phyloP scores from a whole-genome alignment of 305 asterid species.

The Rubia peregrina region DNA sequence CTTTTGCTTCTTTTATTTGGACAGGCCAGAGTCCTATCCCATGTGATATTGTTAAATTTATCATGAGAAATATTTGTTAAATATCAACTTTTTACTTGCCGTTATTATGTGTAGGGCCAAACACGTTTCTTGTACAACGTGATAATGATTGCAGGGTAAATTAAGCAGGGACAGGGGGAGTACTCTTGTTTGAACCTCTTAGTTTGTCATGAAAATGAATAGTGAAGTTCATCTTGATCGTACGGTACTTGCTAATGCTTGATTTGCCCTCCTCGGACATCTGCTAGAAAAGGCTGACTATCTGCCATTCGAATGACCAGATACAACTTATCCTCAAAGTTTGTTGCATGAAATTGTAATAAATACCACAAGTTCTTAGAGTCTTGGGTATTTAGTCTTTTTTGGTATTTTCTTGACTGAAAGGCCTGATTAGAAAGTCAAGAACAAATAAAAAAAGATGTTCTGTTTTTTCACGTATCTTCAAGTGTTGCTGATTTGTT shows the following conservation, averaged over 20 bases:
- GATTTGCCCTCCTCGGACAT: slow-evolving; percentile 11
- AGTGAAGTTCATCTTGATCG: not conserved
- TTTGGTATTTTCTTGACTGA: slow-evolving; percentile 20
- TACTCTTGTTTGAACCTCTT: too few species aligned
- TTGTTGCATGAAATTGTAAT: slow-evolving; percentile 18
- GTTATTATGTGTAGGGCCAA: too few species aligned
- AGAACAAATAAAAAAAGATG: not conserved
- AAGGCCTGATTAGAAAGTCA: slow-evolving; percentile 19
- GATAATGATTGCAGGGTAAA: too few species aligned
- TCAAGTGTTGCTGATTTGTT: not conserved
- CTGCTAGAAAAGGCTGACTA: slow-evolving; percentile 15
- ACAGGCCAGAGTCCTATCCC: too few species aligned
- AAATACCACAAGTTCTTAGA: slow-evolving; percentile 2
- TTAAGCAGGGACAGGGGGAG: too few species aligned
- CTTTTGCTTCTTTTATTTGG: slow-evolving; percentile 2
- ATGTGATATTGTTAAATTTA: too few species aligned
- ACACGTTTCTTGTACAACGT: too few species aligned
- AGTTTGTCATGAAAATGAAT: not conserved
- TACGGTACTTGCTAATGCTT: not conserved
- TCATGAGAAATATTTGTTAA: too few species aligned
- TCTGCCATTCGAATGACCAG: slow-evolving; percentile 19
- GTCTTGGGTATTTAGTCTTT: not conserved
- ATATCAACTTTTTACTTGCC: too few species aligned
- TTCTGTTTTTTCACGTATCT: slow-evolving; percentile 1
- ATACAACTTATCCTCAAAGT: slow-evolving; percentile 20